Conservation (phyloP, 176 grass and related monocot genomes). For the Oryza coarctata region DNA sequence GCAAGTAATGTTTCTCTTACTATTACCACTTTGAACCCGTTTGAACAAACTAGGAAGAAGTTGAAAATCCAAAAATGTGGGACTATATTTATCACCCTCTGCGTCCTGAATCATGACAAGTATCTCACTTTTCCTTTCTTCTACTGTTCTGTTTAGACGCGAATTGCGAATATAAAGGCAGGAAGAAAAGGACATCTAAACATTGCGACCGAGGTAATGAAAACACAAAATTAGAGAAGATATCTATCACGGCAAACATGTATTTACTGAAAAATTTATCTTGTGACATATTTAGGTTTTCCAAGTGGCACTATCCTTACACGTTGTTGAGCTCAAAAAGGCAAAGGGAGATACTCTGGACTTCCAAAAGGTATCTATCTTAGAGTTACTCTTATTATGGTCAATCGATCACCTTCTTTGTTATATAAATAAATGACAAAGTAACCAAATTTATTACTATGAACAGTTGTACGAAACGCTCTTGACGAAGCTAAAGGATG, state of each 20-base stretch:
- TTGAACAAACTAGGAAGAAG: background rate
- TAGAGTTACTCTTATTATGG: background rate
- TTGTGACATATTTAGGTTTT: conserved; percentile 60
- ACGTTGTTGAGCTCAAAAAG: conserved; percentile 90
- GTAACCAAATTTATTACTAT: conserved; percentile 6
- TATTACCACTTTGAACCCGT: background rate
- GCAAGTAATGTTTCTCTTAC: conserved; percentile 1
- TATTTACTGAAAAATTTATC: conserved; percentile 13
- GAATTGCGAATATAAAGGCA: conserved; percentile 80
- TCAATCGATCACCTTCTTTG: background rate
- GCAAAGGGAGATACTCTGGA: conserved; percentile 94
- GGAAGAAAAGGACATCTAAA: conserved; percentile 98
- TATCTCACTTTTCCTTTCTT: background rate
- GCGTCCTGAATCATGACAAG: background rate
- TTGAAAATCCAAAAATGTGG: background rate
- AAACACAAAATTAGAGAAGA: background rate
- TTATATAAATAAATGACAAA: background rate
- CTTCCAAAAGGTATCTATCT: conserved; percentile 78
- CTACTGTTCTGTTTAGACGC: conserved; percentile 60
- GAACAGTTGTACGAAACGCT: conserved; percentile 89
- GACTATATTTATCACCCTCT: background rate
- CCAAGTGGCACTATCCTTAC: conserved; percentile 90
- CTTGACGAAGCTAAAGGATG: conserved; percentile 74
- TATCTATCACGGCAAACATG: background rate
- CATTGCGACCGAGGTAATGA: conserved; percentile 81